These are phyloP conservation scores for Coffea eugenioides DNA, from an alignment of 257 asterid species.

Conservation along the genomic window DNA sequence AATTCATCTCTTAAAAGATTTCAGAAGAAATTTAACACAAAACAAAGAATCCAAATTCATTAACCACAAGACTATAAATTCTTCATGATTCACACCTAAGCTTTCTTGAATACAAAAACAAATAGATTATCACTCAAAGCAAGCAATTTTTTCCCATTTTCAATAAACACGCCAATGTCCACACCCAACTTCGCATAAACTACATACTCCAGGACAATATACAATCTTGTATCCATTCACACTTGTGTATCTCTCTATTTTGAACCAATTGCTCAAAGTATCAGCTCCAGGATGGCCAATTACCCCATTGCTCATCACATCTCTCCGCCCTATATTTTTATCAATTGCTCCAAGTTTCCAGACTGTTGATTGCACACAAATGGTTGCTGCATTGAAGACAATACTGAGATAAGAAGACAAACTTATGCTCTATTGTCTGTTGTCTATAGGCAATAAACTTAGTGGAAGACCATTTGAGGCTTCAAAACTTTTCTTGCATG, in stretches of 20 bases:
- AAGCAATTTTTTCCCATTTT: conserved; percentile 48
- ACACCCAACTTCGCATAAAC: conserved; percentile 36
- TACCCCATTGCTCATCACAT: conserved; percentile 43
- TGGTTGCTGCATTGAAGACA: conserved; percentile 44
- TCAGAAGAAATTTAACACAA: no score
- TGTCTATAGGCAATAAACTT: conserved; percentile 33
- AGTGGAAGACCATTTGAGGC: conserved; percentile 41
- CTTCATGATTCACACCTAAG: conserved; percentile 12
- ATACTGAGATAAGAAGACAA: conserved; percentile 40
- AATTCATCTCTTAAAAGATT: no score
- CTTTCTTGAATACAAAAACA: conserved; percentile 37
- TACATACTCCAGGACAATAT: conserved; percentile 49
- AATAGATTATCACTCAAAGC: conserved; percentile 44
- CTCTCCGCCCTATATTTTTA: conserved; percentile 30
- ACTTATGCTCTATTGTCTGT: conserved; percentile 16
- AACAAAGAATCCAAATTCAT: background rate
- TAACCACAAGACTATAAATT: background rate
- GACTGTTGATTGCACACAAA: conserved; percentile 52
- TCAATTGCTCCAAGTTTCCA: conserved; percentile 41
- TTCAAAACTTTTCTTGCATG: conserved; percentile 36
- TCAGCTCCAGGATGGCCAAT: conserved; percentile 42
- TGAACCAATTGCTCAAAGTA: conserved; percentile 52
- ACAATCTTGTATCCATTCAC: conserved; percentile 41
- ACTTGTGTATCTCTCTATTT: conserved; percentile 31
- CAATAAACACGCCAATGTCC: conserved; percentile 47